Percentiles rank a stretch among this genome's conserved stretches.
Conservation (phyloP, 2,329 filamentous ascomycete species). For the Diaporthe australafricana region DNA sequence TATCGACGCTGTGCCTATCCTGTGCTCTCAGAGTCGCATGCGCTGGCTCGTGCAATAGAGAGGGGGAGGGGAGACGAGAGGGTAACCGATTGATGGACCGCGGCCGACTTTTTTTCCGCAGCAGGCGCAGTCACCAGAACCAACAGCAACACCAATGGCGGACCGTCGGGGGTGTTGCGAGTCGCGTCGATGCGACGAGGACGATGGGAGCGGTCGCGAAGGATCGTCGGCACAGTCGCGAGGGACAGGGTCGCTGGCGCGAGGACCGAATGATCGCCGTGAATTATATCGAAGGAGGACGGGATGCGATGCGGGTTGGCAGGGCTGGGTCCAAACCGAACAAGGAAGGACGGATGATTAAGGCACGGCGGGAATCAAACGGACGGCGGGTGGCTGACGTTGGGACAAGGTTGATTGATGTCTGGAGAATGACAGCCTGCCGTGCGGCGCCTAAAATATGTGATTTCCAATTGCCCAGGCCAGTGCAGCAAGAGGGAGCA, state of each 20-base stretch:
- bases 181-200: constrained; percentile 34
- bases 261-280: constrained; percentile 32
- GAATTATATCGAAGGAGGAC: constrained; percentile 28
- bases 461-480: constrained; percentile 12
- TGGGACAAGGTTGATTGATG: constrained; percentile 28
- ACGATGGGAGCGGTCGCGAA: constrained; percentile 32
- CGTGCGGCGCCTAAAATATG: constrained; percentile 5
- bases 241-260: constrained; percentile 29
- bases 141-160: constrained; percentile 30
- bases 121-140: constrained; percentile 19
- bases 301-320: constrained; percentile 32
- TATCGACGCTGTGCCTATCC: constrained; percentile 60
- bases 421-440: background rate
- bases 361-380: constrained; percentile 33
- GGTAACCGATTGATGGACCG: constrained; percentile 1
- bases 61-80: background rate
- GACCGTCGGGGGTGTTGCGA: constrained; percentile 20
- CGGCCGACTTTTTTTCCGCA: constrained; percentile 17
- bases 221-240: constrained; percentile 33
- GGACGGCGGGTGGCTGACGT: constrained; percentile 33
- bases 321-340: constrained; percentile 32
- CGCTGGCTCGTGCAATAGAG: constrained; percentile 45
- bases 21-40: constrained; percentile 60
- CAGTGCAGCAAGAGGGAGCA: background rate
- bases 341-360: constrained; percentile 35